phyloP scores from a whole-genome alignment of 202 grass and related monocot genomes.

The Zizania palustris region DNA sequence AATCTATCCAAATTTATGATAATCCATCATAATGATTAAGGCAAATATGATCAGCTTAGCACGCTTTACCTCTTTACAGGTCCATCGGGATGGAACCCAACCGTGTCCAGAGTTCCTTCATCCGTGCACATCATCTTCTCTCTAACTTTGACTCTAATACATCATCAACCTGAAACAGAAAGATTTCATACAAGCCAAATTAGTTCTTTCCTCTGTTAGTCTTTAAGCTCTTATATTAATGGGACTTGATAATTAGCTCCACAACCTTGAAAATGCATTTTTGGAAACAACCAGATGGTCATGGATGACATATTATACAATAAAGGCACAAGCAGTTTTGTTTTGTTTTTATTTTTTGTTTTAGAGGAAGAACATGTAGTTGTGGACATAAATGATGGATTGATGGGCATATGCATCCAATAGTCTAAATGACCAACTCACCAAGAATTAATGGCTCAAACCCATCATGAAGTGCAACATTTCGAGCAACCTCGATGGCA shows the following conservation, averaged over 20 bases:
- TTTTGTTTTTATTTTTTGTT: no score
- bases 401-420: neutral
- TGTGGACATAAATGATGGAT: neutral
- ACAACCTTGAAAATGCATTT: neutral
- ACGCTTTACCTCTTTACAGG: conserved; percentile 76
- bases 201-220: conserved; percentile 31
- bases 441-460: conserved; percentile 85
- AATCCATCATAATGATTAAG: neutral
- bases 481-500: conserved; percentile 72
- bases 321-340: neutral
- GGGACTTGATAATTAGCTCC: neutral
- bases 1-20: neutral
- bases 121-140: conserved; percentile 87
- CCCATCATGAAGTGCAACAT: conserved; percentile 66
- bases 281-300: conserved; percentile 4
- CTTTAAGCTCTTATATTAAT: neutral
- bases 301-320: conserved; percentile 10
- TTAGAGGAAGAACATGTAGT: neutral
- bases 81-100: conserved; percentile 80
- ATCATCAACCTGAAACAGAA: conserved; percentile 80
- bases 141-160: conserved; percentile 93
- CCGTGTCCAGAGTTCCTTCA: conserved; percentile 92
- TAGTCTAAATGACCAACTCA: conserved; percentile 37
- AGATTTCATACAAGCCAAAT: conserved; percentile 22
- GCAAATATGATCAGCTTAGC: conserved; percentile 11